phyloP scores from a whole-genome alignment of 352 stramenopile genomes.

The Globisporangium paroecandrum region DNA sequence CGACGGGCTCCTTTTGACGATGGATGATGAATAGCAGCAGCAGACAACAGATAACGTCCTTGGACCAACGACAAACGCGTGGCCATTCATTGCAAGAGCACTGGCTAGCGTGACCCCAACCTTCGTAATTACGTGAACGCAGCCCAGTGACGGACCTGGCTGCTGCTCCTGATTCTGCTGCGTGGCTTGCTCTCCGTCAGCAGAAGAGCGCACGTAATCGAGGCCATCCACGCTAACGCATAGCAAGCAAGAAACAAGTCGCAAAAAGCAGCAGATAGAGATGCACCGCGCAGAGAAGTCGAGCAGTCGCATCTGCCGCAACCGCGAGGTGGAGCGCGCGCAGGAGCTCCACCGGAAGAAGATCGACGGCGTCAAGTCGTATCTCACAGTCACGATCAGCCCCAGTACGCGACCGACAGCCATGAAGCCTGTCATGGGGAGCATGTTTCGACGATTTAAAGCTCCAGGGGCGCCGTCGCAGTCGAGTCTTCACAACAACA shows the following conservation, averaged over 20 bases:
- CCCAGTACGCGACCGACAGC: constrained; percentile 8
- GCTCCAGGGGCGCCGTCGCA: background rate
- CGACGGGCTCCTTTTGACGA: too few relatives aligned
- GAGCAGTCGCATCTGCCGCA: constrained; percentile 73
- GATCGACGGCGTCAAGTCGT: constrained; percentile 63
- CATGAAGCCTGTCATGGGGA: background rate
- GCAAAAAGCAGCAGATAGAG: background rate
- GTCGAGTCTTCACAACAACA: background rate
- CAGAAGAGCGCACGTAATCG: background rate
- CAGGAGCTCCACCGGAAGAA: constrained; percentile 73
- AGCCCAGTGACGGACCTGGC: background rate
- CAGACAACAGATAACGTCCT: too few relatives aligned
- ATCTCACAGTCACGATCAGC: constrained; percentile 25
- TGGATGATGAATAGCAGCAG: too few relatives aligned
- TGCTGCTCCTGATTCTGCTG: background rate
- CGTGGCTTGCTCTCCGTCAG: background rate
- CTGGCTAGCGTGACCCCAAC: too few relatives aligned
- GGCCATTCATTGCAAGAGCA: too few relatives aligned
- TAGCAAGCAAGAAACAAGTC: background rate
- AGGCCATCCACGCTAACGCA: background rate
- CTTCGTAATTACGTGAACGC: background rate
- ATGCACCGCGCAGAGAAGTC: constrained; percentile 79
- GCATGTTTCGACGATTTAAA: constrained; percentile 13
- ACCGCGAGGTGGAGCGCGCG: constrained; percentile 63
- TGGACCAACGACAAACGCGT: too few relatives aligned